Percentiles rank a stretch among this genome's conserved stretches.
Conservation (phyloP, 1,284 basidiomycete genomes). For the Farysia itapuensis region DNA sequence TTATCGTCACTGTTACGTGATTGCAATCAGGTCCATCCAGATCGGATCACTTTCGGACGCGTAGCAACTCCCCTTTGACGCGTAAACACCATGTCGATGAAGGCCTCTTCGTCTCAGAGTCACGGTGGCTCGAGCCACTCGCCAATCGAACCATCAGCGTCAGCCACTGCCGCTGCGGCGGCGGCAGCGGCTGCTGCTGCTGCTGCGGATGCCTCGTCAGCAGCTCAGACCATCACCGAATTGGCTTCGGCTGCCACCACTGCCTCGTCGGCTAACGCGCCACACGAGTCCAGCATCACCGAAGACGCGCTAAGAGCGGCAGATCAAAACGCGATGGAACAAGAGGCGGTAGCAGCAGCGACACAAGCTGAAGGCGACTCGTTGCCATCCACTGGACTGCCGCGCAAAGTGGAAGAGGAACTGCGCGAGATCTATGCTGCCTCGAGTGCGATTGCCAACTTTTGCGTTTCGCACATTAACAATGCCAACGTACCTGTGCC, state of each 20-base stretch:
- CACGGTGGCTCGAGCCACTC: too few species aligned
- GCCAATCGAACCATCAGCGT: neutral
- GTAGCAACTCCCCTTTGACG: too few species aligned
- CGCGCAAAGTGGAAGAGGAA: neutral
- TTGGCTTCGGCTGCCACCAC: constrained; percentile 31
- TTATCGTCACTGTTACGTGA: too few species aligned
- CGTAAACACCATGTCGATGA: too few species aligned
- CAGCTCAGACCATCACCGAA: constrained; percentile 33
- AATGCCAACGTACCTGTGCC: constrained; percentile 20
- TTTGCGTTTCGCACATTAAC: constrained; percentile 36
- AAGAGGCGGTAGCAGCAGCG: neutral
- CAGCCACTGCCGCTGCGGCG: neutral
- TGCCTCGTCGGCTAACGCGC: constrained; percentile 1
- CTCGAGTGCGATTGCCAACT: constrained; percentile 42
- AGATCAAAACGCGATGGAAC: too few species aligned
- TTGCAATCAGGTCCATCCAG: too few species aligned
- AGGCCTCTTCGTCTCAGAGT: too few species aligned
- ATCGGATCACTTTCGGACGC: too few species aligned
- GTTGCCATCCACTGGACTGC: neutral
- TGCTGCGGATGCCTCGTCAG: constrained; percentile 29
- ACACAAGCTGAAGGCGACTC: neutral
- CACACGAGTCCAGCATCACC: neutral
- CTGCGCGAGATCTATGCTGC: constrained; percentile 30
- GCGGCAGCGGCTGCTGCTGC: neutral
- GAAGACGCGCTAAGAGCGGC: neutral